Evolutionary conservation across 2,329 filamentous ascomycete species (phyloP), one percentile per base, ranked within the genome.

Genomic region (Graphiopsis chlorocephala): DNA sequence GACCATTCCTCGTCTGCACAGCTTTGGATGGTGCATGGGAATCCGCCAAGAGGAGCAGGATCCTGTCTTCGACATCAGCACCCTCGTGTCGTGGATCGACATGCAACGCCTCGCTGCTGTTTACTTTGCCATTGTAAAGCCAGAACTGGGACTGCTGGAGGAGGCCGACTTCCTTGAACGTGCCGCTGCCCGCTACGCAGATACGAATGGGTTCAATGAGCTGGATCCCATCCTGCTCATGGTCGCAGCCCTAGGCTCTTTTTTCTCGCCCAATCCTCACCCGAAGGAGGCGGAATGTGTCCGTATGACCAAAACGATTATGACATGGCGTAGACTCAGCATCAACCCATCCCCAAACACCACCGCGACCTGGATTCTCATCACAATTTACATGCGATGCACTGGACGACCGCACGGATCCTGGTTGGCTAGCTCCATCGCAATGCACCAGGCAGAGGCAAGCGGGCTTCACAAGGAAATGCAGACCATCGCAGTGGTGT

Each of bases 401-500:
- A 83, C 83, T 0, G 81, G 79, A 1, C 78, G 61, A 0, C 84
- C 84, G 1, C 82, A 87, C 64, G 78, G 79, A 1, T 79, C 84
- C 2, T 86, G 84, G 85, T 81, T 86, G 72, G 82, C 84, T 0
- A 86, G 83, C 67, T 86, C 81, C 62, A 82, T 81, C 0, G 72
- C 85, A n/a, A 85, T 87, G 83, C 85, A 87, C 67, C 78, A 86
- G 66, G 77, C 84, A 2, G 85, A 87, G 70, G 84, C 84, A 3
- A 81, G 81, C 4, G 80, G 81, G 0, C 65, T 84, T 6, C 81
- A 83, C 47, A 77, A 75, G 15, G 82, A 83, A 62, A 73, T 75
- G 61, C 71, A 73, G 61, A 74, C 73, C 14, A 75, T 74, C 31
- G 73, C 72, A 25, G 72, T 74, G 3, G 73, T 75, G n/a, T 74